Percentiles rank a stretch among this genome's conserved stretches.
Evolutionary conservation across 2,329 filamentous ascomycete species (phyloP).

Genomic region (Aureobasidium lini): DNA sequence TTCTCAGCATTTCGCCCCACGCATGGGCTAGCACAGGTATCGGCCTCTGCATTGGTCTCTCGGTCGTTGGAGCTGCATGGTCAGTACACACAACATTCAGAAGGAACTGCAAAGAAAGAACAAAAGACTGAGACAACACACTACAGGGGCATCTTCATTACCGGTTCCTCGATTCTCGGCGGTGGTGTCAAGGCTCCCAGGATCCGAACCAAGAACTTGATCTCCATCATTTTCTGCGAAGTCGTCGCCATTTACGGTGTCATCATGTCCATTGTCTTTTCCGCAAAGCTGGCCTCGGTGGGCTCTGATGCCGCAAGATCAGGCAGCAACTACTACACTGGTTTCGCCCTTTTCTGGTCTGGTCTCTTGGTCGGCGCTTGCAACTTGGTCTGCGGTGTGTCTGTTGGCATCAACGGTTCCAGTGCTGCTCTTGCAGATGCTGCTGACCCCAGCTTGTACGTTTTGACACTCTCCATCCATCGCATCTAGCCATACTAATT

Average conservation of each 20-base stretch:
- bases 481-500: slow-evolving; percentile 10
- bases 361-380: slow-evolving; percentile 91
- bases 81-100: slow-evolving; percentile 38
- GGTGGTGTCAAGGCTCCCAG: slow-evolving; percentile 93
- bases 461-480: slow-evolving; percentile 18
- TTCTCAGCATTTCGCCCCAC: slow-evolving; percentile 89
- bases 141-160: slow-evolving; percentile 94
- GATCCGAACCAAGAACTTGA: slow-evolving; percentile 98
- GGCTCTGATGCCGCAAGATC: slow-evolving; percentile 60
- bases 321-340: slow-evolving; percentile 81
- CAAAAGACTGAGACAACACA: slow-evolving; percentile 1
- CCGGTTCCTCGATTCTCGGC: slow-evolving; percentile 92
- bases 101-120: not conserved
- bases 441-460: slow-evolving; percentile 80
- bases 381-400: slow-evolving; percentile 92
- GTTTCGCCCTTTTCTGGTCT: slow-evolving; percentile 92
- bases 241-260: slow-evolving; percentile 99
- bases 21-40: slow-evolving; percentile 90
- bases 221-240: slow-evolving; percentile 99
- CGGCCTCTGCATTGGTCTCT: slow-evolving; percentile 87
- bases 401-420: slow-evolving; percentile 96
- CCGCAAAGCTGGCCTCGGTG: slow-evolving; percentile 69
- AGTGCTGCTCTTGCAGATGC: slow-evolving; percentile 94
- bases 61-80: slow-evolving; percentile 96
- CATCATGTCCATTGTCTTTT: slow-evolving; percentile 99